phyloP scores from a whole-genome alignment of 257 asterid genomes.

The Linaria vulgaris region DNA sequence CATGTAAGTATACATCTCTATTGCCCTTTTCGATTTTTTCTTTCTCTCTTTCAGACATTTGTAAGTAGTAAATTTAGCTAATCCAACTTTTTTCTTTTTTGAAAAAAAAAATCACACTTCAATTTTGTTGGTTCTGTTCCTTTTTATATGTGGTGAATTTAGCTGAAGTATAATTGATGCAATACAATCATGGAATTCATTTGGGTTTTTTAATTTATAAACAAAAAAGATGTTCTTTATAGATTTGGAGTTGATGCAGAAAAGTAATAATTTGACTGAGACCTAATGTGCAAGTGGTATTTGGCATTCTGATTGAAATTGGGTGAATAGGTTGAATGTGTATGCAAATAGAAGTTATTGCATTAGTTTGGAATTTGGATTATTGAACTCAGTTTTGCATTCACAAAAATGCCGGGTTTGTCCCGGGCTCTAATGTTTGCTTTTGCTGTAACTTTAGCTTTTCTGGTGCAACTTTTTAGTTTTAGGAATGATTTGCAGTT shows the following conservation, averaged over 20 bases:
- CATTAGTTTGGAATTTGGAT: no score
- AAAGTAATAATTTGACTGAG: not conserved
- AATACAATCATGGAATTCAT: no score
- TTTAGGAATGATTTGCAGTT: not conserved
- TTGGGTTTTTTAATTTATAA: no score
- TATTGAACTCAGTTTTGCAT: no score
- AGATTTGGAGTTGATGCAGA: not conserved
- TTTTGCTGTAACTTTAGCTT: not conserved
- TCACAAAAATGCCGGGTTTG: no score
- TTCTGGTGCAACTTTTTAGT: not conserved
- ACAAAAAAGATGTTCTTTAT: not conserved
- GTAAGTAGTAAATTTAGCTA: no score
- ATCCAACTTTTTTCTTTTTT: no score
- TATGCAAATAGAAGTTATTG: no score
- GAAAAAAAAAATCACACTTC: no score
- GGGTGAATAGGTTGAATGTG: not conserved
- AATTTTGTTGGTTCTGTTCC: not conserved
- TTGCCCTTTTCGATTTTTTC: no score
- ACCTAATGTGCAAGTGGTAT: not conserved
- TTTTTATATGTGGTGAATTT: not conserved
- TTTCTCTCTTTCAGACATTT: no score
- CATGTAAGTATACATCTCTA: conserved; percentile 11
- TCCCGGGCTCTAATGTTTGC: no score
- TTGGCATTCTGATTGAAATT: not conserved
- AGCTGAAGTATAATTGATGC: not conserved